Evolutionary conservation across 2,329 filamentous ascomycete genomes (phyloP).

Genomic region (Amphichorda felina): DNA sequence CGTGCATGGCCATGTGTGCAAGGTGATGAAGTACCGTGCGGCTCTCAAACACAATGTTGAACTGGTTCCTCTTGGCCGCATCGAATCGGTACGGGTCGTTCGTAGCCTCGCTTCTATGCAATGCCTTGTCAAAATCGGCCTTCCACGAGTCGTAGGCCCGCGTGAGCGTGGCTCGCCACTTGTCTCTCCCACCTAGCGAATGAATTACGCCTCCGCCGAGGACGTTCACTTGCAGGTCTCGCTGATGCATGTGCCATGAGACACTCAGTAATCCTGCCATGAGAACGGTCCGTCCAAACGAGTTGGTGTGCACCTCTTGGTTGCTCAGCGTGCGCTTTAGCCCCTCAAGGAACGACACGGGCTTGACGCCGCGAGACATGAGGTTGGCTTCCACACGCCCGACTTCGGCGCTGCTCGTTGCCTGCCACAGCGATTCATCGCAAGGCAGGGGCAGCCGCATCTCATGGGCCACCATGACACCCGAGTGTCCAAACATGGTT

Average conservation of each 20-base stretch:
- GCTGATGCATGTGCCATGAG: conserved; percentile 95
- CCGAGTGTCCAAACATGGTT: conserved; percentile 95
- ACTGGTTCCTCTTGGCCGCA: conserved; percentile 48
- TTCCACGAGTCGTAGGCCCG: conserved; percentile 92
- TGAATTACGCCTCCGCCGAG: conserved; percentile 61
- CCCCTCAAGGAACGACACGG: conserved; percentile 79
- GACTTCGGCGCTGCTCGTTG: conserved; percentile 78
- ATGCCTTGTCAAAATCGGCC: conserved; percentile 73
- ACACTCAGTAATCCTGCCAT: conserved; percentile 92
- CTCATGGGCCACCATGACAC: conserved; percentile 94
- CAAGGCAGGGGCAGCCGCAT: conserved; percentile 85
- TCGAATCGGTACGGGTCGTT: conserved; percentile 43
- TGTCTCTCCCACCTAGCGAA: conserved; percentile 75
- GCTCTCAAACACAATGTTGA: conserved; percentile 65
- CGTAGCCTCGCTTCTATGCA: conserved; percentile 46
- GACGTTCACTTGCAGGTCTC: conserved; percentile 84
- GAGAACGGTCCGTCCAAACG: conserved; percentile 83
- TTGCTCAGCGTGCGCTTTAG: conserved; percentile 80
- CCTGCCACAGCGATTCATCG: conserved; percentile 86
- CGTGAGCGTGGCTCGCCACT: conserved; percentile 79
- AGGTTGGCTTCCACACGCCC: conserved; percentile 72
- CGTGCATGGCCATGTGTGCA: conserved; percentile 96
- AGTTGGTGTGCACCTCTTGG: conserved; percentile 80
- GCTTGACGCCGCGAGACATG: conserved; percentile 69
- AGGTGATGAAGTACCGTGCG: conserved; percentile 84